A percentile compares a stretch with the other conserved stretches of the same genome.
Evolutionary conservation across 179 eudicot species (phyloP).

Genomic region (Sideroxylon spinosum): DNA sequence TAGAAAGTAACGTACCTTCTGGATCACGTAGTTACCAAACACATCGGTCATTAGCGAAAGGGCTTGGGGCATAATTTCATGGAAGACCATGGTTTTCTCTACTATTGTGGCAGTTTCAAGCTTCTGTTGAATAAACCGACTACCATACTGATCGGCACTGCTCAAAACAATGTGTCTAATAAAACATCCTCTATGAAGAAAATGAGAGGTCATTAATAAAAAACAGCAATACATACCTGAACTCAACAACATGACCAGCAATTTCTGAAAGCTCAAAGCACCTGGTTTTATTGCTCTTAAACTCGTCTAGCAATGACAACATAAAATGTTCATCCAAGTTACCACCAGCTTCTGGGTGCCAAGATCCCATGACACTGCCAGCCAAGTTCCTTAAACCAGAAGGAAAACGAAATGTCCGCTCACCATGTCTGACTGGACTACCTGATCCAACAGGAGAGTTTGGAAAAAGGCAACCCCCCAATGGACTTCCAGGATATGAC

Average conservation of each 20-base stretch:
- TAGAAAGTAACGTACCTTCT: constrained; percentile 44
- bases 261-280: constrained; percentile 85
- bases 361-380: constrained; percentile 62
- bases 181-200: not conserved
- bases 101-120: constrained; percentile 83
- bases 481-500: constrained; percentile 62
- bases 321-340: constrained; percentile 57
- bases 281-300: constrained; percentile 72
- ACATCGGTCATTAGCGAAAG: constrained; percentile 80
- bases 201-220: not conserved
- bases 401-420: constrained; percentile 55
- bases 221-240: constrained; percentile 41
- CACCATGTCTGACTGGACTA: constrained; percentile 59
- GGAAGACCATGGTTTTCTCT: constrained; percentile 77
- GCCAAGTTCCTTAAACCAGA: constrained; percentile 66
- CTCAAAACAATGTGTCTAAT: constrained; percentile 17
- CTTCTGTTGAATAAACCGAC: constrained; percentile 88
- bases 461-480: constrained; percentile 48
- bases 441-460: constrained; percentile 61
- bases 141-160: constrained; percentile 94
- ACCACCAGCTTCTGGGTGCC: constrained; percentile 59
- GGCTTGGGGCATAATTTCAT: constrained; percentile 82
- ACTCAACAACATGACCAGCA: constrained; percentile 74
- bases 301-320: constrained; percentile 70
- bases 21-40: constrained; percentile 83